phyloP scores from a whole-genome alignment of 768 basidiomycete genomes.

The Mycena crocata region DNA sequence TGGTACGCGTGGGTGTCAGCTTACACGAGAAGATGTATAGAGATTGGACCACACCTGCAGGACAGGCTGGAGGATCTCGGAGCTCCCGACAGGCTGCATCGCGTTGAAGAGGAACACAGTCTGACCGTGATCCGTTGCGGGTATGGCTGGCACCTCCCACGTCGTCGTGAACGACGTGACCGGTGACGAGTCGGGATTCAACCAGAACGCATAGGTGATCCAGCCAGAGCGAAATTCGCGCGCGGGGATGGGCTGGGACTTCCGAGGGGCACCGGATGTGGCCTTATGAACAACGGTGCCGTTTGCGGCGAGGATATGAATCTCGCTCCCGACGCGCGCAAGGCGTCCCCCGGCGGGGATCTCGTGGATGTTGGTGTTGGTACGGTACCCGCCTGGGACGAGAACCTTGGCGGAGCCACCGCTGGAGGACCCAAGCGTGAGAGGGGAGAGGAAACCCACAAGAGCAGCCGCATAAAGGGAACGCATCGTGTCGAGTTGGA shows the following conservation, averaged over 20 bases:
- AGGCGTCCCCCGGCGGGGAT: slow-evolving; percentile 19
- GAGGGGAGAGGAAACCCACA: too few species aligned
- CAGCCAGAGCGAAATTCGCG: slow-evolving; percentile 4
- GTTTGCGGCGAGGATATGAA: slow-evolving; percentile 19
- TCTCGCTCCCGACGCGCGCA: slow-evolving; percentile 9
- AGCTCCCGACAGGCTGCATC: background rate
- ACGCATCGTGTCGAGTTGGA: too few species aligned
- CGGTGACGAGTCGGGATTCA: slow-evolving; percentile 13
- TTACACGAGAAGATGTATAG: too few species aligned
- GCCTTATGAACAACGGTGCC: slow-evolving; percentile 5
- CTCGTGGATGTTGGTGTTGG: slow-evolving; percentile 9
- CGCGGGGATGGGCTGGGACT: background rate
- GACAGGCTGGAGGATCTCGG: slow-evolving; percentile 25
- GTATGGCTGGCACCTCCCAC: slow-evolving; percentile 27
- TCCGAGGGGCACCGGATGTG: background rate
- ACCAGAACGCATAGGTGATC: slow-evolving; percentile 21
- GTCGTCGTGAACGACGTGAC: slow-evolving; percentile 27
- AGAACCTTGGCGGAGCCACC: too few species aligned
- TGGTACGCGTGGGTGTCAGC: background rate
- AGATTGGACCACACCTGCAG: slow-evolving; percentile 4
- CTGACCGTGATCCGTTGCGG: slow-evolving; percentile 25
- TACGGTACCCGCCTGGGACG: too few species aligned
- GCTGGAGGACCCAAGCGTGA: too few species aligned
- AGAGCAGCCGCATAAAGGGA: too few species aligned
- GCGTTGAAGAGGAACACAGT: slow-evolving; percentile 30